A percentile compares a stretch with the other conserved stretches of the same genome.
phyloP scores from a whole-genome alignment of 1,284 basidiomycete genomes.

The Abortiporus biennis region DNA sequence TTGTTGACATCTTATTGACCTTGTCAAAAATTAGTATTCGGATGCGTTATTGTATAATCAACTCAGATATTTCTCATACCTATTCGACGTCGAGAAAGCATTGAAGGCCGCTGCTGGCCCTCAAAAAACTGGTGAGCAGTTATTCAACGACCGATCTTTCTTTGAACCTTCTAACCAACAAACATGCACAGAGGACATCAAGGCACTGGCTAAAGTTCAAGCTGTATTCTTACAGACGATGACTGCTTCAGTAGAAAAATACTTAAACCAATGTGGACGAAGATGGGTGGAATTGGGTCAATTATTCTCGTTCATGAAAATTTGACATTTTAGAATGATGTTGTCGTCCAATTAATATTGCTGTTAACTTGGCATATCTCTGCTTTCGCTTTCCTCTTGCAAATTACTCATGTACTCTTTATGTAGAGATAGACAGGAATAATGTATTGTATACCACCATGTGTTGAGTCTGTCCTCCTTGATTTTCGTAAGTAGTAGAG shows the following conservation, averaged over 20 bases:
- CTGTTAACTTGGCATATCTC: slow-evolving; percentile 3
- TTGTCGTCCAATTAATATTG: slow-evolving; percentile 7
- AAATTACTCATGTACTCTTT: no score
- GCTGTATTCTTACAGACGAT: slow-evolving; percentile 44
- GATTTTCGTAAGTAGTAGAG: slow-evolving; percentile 1
- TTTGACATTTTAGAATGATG: slow-evolving; percentile 20
- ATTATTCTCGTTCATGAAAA: slow-evolving; percentile 77
- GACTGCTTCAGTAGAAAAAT: slow-evolving; percentile 59
- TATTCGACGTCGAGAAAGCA: slow-evolving; percentile 75
- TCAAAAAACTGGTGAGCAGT: slow-evolving; percentile 14
- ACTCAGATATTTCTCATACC: slow-evolving; percentile 70
- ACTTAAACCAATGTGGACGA: slow-evolving; percentile 79
- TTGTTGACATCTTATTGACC: neutral
- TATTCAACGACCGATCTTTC: slow-evolving; percentile 36
- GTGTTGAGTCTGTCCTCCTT: no score
- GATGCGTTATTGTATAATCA: slow-evolving; percentile 85
- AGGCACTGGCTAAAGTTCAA: slow-evolving; percentile 46
- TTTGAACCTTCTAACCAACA: neutral
- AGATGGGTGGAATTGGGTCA: slow-evolving; percentile 78
- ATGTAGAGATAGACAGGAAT: no score
- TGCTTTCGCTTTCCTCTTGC: no score
- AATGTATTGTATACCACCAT: no score
- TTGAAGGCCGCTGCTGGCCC: slow-evolving; percentile 43
- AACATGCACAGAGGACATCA: slow-evolving; percentile 45
- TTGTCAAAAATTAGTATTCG: slow-evolving; percentile 60